Evolutionary conservation across 352 stramenopile species (phyloP).

Genomic region (Globisporangium echinulatum): DNA sequence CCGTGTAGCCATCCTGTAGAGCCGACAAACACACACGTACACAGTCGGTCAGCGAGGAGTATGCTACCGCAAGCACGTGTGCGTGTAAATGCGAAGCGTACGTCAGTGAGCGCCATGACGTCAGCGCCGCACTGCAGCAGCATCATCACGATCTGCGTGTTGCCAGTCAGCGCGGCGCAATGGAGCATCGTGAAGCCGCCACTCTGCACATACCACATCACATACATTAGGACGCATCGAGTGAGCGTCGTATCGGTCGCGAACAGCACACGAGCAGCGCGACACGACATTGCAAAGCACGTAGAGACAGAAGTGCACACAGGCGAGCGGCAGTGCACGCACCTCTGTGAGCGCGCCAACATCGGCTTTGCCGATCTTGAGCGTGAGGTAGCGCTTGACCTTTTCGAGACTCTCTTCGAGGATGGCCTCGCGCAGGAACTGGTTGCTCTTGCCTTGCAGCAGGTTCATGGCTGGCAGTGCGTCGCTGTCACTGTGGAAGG

Average conservation of each 20-base stretch:
- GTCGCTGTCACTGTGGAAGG: neutral
- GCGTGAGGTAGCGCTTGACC: conserved; percentile 67
- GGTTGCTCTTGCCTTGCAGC: conserved; percentile 82
- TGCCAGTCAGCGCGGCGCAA: conserved; percentile 62
- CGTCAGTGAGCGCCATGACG: conserved; percentile 70
- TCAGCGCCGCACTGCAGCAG: conserved; percentile 73
- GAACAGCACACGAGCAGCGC: too few relatives aligned
- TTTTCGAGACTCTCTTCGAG: conserved; percentile 80
- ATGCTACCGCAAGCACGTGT: neutral
- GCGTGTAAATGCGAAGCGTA: conserved; percentile 16
- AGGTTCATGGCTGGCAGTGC: conserved; percentile 52
- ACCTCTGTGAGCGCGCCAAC: conserved; percentile 70
- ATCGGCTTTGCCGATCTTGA: conserved; percentile 81
- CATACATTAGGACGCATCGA: neutral
- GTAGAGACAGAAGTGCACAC: neutral
- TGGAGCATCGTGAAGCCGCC: conserved; percentile 81
- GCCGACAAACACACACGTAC: too few relatives aligned
- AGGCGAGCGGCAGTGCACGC: neutral
- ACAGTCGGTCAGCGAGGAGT: too few relatives aligned
- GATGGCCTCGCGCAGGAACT: conserved; percentile 79
- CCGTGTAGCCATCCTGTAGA: conserved; percentile 68
- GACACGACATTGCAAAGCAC: too few relatives aligned
- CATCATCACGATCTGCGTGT: conserved; percentile 87
- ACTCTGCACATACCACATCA: conserved; percentile 23
- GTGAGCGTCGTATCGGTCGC: neutral